Base-by-base conservation (phyloP, 208 protist species). In the Leishmania guyanensis region DNA sequence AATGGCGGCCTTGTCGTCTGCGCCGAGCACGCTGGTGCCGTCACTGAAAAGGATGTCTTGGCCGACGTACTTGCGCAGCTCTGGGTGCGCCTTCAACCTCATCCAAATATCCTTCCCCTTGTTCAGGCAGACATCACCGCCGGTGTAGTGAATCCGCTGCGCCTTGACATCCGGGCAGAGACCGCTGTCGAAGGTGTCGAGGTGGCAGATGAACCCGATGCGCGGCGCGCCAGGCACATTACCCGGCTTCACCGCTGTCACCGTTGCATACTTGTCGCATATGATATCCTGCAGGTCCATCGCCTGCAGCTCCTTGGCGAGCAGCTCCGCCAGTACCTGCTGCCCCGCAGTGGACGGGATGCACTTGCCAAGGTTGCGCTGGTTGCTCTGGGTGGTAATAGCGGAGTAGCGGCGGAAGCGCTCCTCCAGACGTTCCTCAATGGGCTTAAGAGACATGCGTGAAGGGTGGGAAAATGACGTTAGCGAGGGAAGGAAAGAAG, bases 31-130 rank as follows among this genome's bases (percentile, higher is more conserved):
- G 84, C 92, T 96, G 22, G 94, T 97, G 80, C 94, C 94, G 79
- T 97, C 94, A 77, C 88, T 94, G 74, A 97, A 92, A 56, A 97
- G 84, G 58, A 97, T 95, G 43, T 97, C 91, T 82, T 97, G 88
- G n/a, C 87, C 86, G 16, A 77, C 86, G 86, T 97, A 97, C 77
- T 86, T 85, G 50, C 43, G 56, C 76, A 97, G 82, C 79, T 95
- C 94, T n/a, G 92, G 90, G 77, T 95, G 90, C 80, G 95, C 90
- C 36, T 73, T 72, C 75, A 75, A 83, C 12, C 88, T 85, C 82
- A 95, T 83, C 88, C 85, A 92, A 68, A 96, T 89, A 60, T 92
- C 81, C 73, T 92, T 91, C 68, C 91, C 89, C 77, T 81, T 87
- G 86, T 95, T 96, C 6, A 97, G 86, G 79, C 88, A 93, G 22